Evolutionary conservation across 208 protist genomes (phyloP).

Genomic region (Naegleria lovaniensis): DNA sequence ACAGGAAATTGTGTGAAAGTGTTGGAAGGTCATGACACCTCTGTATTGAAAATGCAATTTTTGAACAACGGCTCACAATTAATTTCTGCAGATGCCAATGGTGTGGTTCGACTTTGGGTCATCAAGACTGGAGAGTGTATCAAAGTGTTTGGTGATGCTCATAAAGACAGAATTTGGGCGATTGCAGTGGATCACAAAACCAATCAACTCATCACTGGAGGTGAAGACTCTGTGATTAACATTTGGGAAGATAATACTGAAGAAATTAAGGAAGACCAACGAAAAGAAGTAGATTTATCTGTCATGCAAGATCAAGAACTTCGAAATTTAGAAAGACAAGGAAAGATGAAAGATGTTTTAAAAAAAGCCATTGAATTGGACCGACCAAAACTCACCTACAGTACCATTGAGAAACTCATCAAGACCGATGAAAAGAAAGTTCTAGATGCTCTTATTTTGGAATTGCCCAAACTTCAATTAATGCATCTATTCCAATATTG

Average conservation of each 20-base stretch:
- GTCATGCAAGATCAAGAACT: constrained; percentile 11
- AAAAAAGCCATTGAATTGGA: background rate
- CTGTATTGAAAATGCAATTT: background rate
- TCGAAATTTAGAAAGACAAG: background rate
- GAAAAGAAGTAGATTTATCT: background rate
- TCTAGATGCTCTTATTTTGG: background rate
- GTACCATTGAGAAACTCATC: background rate
- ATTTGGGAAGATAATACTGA: constrained; percentile 13
- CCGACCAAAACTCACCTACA: background rate
- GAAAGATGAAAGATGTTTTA: background rate
- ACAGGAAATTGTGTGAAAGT: background rate
- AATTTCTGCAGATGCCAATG: background rate
- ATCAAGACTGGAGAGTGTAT: background rate
- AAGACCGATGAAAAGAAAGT: background rate
- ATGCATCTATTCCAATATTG: constrained; percentile 19
- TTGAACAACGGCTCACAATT: constrained; percentile 2
- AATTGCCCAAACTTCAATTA: background rate
- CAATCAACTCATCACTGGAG: constrained; percentile 11
- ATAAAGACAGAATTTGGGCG: background rate
- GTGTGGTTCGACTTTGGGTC: background rate
- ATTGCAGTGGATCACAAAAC: background rate
- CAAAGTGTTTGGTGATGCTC: background rate
- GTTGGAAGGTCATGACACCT: background rate
- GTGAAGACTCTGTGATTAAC: background rate
- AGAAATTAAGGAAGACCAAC: background rate